Conservation (phyloP, 2,329 filamentous ascomycete species). For the Samsoniella hepiali region DNA sequence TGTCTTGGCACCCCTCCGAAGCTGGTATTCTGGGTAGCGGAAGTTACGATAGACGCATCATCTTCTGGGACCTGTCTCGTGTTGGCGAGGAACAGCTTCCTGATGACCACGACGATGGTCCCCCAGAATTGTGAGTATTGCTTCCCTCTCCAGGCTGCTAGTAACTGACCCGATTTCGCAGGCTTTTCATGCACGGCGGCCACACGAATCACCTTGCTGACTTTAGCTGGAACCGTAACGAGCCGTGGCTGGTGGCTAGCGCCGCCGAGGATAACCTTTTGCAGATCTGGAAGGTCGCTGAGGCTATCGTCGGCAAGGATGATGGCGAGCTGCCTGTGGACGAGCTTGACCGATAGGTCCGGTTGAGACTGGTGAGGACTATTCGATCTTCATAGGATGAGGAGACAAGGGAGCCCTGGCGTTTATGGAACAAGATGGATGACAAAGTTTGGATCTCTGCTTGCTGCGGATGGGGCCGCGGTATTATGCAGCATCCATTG, state of each 20-base stretch:
- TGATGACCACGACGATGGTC: slow-evolving; percentile 91
- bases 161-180: slow-evolving; percentile 31
- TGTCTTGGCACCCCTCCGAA: slow-evolving; percentile 93
- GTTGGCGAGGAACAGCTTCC: slow-evolving; percentile 92
- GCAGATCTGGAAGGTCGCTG: slow-evolving; percentile 88
- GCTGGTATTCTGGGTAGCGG: slow-evolving; percentile 84
- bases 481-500: not conserved
- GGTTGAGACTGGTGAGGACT: slow-evolving; percentile 15
- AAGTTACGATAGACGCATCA: slow-evolving; percentile 87
- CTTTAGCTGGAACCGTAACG: slow-evolving; percentile 96
- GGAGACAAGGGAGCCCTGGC: slow-evolving; percentile 21
- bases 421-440: not conserved
- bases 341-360: slow-evolving; percentile 64
- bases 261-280: slow-evolving; percentile 96
- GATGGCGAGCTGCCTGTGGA: slow-evolving; percentile 71
- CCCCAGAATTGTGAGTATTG: slow-evolving; percentile 78
- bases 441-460: not conserved
- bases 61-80: slow-evolving; percentile 93
- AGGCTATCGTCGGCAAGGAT: slow-evolving; percentile 76
- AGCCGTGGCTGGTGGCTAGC: slow-evolving; percentile 94
- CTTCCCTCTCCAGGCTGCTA: not conserved
- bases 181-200: slow-evolving; percentile 96
- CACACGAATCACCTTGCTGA: slow-evolving; percentile 96
- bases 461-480: not conserved
- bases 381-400: slow-evolving; percentile 32